Percentiles rank a stretch among this genome's conserved stretches.
Evolutionary conservation across 768 basidiomycete genomes (phyloP).

Genomic region (Lentinula detonsa): DNA sequence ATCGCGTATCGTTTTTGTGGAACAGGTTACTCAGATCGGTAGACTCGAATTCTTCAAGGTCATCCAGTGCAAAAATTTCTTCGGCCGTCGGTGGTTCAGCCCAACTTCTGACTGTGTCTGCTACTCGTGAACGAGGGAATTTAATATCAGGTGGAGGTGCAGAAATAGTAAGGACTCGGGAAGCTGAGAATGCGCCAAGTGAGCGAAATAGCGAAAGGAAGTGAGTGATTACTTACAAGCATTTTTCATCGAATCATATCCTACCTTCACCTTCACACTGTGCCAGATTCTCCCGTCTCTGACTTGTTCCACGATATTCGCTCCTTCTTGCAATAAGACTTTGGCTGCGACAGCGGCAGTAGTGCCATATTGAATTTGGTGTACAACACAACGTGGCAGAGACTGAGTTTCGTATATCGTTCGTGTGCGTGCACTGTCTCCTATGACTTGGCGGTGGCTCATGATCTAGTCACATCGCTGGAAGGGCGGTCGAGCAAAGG

Average conservation of each 20-base stretch:
- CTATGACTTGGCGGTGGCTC: not conserved
- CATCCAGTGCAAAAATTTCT: not conserved
- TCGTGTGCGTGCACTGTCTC: not conserved
- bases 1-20: not conserved
- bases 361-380: not conserved
- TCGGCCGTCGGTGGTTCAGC: not conserved
- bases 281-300: not conserved
- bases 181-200: not conserved
- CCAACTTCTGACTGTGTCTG: not conserved
- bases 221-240: not conserved
- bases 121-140: not conserved
- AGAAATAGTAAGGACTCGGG: not conserved
- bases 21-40: not conserved
- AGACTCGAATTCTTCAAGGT: not conserved
- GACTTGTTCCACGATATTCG: not conserved
- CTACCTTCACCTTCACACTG: not conserved
- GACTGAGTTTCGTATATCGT: not conserved
- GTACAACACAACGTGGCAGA: not conserved
- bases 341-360: not conserved
- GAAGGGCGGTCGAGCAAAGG: not conserved
- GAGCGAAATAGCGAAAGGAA: not conserved
- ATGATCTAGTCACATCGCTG: not conserved
- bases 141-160: not conserved
- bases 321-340: not conserved
- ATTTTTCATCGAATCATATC: not conserved